Evolutionary conservation across 306 rosid genomes (phyloP), one percentile per base, ranked within the genome.

Genomic region (Casuarina glauca): DNA sequence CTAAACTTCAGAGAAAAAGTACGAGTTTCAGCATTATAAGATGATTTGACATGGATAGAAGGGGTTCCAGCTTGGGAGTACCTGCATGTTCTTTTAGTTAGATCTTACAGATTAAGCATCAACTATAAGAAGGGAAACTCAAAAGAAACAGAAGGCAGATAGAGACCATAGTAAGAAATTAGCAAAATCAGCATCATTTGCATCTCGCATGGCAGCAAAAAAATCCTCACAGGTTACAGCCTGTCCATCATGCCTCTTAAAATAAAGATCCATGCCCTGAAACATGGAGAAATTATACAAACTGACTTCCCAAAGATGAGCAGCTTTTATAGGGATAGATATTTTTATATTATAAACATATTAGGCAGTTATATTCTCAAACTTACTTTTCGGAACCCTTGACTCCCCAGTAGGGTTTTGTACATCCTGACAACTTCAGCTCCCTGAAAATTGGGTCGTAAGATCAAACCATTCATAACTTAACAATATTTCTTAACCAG

Each of bases 11-110:
- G 86, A 75, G 99, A 81, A 73, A 88, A 86, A 4, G 98, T 88
- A 74, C 36, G 85, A 48, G 90, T 89, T 78, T 93, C 94, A 4
- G 97, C 79, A 74, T 93, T 84, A 82, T 96, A 96, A 60, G 90
- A 90, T 44, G 98, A 87, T 53, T 84, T 85, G 67, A 91, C 90
- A 87, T 87, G 91, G 74, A 93, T 90, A 80, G 41, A 11, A 80
- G 99, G 99, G 63, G 98, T 96, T 82, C 99, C 99, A 75, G 99
- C 99, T 84, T 96, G 99, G 54, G 99, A 96, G 88, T 96, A 96
- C 99, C 99, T 96, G 78, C 66, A 72, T 43, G 32, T 26, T 26
- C 32, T 26, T 72, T 84, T 53, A 69, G 78, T 74, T 67, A 44
- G 17, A 58, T 32, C 35, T 58, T 5, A 12, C 55, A 36, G 51